Percentiles rank a stretch among this genome's conserved stretches.
Evolutionary conservation across 345 rosid genomes (phyloP).

Genomic region (Chamaenerion angustifolium): DNA sequence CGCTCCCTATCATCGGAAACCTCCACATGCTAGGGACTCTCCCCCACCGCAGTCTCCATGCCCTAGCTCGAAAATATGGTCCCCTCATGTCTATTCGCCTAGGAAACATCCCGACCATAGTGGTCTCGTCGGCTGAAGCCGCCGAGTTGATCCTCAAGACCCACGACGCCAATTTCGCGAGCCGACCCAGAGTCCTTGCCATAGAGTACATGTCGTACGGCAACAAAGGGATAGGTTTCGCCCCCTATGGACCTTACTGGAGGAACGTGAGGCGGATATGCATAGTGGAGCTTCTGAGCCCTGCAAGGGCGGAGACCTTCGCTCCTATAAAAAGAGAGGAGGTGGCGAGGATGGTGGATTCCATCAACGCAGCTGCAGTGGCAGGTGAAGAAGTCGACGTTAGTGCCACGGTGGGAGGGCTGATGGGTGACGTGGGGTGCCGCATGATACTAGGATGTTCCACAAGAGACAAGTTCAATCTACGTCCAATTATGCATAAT

Average conservation of each 20-base stretch:
- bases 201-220: conserved; percentile 4
- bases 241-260: no score
- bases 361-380: not conserved
- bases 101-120: conserved; percentile 22
- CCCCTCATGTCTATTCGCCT: conserved; percentile 29
- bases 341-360: conserved; percentile 3
- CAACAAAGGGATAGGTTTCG: no score
- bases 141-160: conserved; percentile 21
- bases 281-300: no score
- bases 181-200: conserved; percentile 14
- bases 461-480: no score
- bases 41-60: conserved; percentile 21
- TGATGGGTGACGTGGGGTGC: conserved; percentile 3
- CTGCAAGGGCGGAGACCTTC: conserved; percentile 14
- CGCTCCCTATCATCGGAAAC: conserved; percentile 11
- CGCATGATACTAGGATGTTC: no score
- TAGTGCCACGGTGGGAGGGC: conserved; percentile 2
- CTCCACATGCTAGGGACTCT: conserved; percentile 30
- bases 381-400: conserved; percentile 1
- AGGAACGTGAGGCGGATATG: no score
- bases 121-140: conserved; percentile 35
- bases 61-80: conserved; percentile 27
- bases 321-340: conserved; percentile 9
- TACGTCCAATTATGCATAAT: not conserved
- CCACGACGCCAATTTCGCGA: conserved; percentile 25